Conservation (phyloP, 2,329 filamentous ascomycete genomes). For the Helicocarpus griseus region DNA sequence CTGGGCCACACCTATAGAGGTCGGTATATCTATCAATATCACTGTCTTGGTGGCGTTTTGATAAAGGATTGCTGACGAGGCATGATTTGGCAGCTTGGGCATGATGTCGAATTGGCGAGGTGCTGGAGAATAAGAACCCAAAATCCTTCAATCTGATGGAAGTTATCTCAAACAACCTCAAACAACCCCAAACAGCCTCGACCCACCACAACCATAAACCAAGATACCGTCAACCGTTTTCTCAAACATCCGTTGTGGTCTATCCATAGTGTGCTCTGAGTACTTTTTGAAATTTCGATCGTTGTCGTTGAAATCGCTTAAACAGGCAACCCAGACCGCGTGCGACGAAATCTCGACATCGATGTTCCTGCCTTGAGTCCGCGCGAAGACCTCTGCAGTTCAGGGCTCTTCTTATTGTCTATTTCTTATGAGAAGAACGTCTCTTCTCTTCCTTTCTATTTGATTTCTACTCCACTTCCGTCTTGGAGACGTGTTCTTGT, state of each 20-base stretch:
- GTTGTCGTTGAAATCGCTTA: neutral
- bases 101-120: neutral
- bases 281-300: neutral
- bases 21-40: conserved; percentile 49
- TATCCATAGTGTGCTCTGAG: neutral
- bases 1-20: conserved; percentile 48
- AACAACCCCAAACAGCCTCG: neutral
- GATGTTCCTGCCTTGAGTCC: no score
- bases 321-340: neutral
- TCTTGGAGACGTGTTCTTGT: no score
- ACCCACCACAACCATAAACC: no score
- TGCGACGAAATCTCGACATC: no score
- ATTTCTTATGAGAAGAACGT: no score
- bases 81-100: neutral
- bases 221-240: neutral
- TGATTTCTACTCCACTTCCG: no score
- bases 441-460: no score
- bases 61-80: conserved; percentile 39
- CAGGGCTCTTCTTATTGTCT: no score
- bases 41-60: conserved; percentile 36
- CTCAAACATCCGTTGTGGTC: neutral
- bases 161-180: no score
- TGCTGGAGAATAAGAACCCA: no score
- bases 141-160: no score
- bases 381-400: no score